Evolutionary conservation across 805 yeast species (phyloP), one percentile per base, ranked within the genome.

Genomic region (Jamesozyma jinghongensis): DNA sequence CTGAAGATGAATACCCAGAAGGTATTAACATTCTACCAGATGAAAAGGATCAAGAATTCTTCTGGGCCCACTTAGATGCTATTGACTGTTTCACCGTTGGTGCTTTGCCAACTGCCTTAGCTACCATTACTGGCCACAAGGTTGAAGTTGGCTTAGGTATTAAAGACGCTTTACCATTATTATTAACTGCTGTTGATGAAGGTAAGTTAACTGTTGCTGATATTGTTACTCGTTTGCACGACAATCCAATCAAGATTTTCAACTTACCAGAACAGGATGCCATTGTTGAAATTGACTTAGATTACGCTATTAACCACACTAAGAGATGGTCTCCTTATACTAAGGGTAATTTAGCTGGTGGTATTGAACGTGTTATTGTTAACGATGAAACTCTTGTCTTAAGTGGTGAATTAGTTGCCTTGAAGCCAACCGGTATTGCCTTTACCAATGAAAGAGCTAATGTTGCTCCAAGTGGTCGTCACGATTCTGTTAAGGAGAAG

Each of bases 21-120:
- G 81, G 86, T 51, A 57, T 64, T 19, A 22, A 22, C 26, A 79
- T 79, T 70, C 70, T 87, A 62, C 96, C 96, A 49, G 72, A 90
- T 17, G 71, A 73, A 57, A 83, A 75, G 49, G 95, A 85, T 57
- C 95, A 85, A 66, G 72, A 70, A 19, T 83, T 81, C 39, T 71
- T 90, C 52, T 88, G 97, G 97, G 77, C 70, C 35, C 74, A 76
- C 58, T 63, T 90, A 50, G 73, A 67, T 25, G 68, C 72, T 34
- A 74, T 90, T 58, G 97, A 90, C 66, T 83, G 87, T 50, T 85
- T 90, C 71, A 79, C 95, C 17, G 70, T 88, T 50, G 97, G 97
- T 49, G 70, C 73, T 32, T 61, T 83, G 47, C 96, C 96, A 53
- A 73, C 81, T 38, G 68, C 74, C 47, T 67, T 88, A 42, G 85